These are phyloP conservation scores for Aspergillus amoenus DNA, from an alignment of 2,329 filamentous ascomycete genomes.

Conservation along the genomic window DNA sequence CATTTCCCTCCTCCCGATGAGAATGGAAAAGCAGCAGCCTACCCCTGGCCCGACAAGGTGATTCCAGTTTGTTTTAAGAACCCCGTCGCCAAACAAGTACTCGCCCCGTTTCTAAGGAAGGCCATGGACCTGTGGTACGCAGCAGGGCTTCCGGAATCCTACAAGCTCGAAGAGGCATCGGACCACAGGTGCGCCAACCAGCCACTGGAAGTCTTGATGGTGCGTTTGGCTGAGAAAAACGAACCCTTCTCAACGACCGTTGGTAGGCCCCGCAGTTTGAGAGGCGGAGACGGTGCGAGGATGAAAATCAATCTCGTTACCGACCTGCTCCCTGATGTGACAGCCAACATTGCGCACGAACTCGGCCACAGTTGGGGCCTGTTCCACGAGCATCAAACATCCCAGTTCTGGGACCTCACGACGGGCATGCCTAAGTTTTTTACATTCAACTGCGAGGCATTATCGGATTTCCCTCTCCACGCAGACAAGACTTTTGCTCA, in stretches of 20 bases:
- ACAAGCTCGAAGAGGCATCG: not conserved
- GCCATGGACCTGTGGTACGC: conserved; percentile 13
- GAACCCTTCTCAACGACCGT: too few species aligned
- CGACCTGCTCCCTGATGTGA: not conserved
- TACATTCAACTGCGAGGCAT: conserved; percentile 2
- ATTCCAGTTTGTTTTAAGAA: conserved; percentile 2
- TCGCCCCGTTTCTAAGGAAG: not conserved
- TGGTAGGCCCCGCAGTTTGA: too few species aligned
- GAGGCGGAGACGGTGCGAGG: not conserved
- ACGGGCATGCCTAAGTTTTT: not conserved
- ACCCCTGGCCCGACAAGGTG: not conserved
- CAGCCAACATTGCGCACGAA: conserved; percentile 10
- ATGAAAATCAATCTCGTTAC: not conserved
- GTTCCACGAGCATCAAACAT: conserved; percentile 11
- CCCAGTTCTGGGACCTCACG: not conserved
- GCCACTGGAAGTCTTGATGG: not conserved
- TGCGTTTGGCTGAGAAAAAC: not conserved
- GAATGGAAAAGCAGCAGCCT: not conserved
- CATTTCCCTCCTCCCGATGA: not conserved
- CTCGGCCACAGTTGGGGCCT: conserved; percentile 15
- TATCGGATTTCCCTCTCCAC: not conserved
- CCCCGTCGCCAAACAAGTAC: not conserved
- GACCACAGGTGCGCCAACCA: not conserved
- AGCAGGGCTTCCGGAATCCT: conserved; percentile 2
- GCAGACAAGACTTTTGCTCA: not conserved